Base-by-base conservation (phyloP, 306 rosid genomes). In the Cajanus cajan region DNA sequence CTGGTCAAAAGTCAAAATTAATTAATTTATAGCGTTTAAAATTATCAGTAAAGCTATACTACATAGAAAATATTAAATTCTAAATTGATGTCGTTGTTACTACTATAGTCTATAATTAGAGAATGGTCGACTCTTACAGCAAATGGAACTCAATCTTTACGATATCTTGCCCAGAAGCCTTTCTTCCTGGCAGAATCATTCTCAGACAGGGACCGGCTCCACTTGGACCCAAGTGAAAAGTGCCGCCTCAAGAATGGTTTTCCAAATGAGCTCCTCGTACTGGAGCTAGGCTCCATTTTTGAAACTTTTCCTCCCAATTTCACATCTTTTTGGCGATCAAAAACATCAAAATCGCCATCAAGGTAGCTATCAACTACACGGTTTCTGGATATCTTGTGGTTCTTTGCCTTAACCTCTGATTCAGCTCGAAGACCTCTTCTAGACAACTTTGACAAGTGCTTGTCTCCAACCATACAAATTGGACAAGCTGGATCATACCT, bases 401-500 rank as follows among this genome's bases (percentile, higher is more conserved):
- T 83, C 87, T 88, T 92, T 13, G 89, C 88, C 90, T 82, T 91
- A 4, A 82, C 52, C 77, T 92, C 97, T 57, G 86, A 70, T 45
- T 90, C 97, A 0, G 81, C 75, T 33, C 87, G 84, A 68, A 75
- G 34, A 43, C 78, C 82, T 80, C 86, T 90, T 80, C 84, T 83
- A 9, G 90, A 81, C 61, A 87, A 72, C 88, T 85, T 92, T 7
- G 86, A 76, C 55, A 88, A 71, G 59, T 90, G 85, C 85, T 87
- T 92, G 71, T 90, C 94, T 40, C 96, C 97, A 54, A 89, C 82
- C 73, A 83, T 66, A 74, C 97, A 92, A 69, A 89, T 55, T 33
- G 97, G 97, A 86, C 97, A 92, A 39, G 86, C 82, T 5, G 97
- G 97, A 81, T 92, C 97, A 37, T 75, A 90, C 80, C 78, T 88